Conservation (phyloP, 768 basidiomycete species). For the Brasilioporus rufonigricans region DNA sequence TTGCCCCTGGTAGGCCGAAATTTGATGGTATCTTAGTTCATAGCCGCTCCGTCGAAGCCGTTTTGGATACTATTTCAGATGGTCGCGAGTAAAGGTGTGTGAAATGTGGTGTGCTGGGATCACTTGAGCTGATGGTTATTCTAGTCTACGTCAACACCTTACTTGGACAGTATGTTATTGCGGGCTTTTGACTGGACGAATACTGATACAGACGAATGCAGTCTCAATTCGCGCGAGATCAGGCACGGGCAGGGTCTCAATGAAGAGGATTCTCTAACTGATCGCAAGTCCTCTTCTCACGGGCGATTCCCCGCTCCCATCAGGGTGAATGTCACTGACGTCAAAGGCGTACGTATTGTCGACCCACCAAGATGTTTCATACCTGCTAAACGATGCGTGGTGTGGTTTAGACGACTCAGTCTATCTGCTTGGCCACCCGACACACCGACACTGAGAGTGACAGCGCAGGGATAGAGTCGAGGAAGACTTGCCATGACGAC, state of each 20-base stretch:
- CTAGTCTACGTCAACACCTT: conserved; percentile 31
- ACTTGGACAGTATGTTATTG: conserved; percentile 22
- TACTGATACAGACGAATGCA: conserved; percentile 7
- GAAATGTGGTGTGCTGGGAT: not conserved
- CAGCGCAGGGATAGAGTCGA: conserved; percentile 10
- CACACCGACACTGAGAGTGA: conserved; percentile 2
- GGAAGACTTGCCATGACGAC: conserved; percentile 15
- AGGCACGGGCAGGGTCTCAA: conserved; percentile 21
- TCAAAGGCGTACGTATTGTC: conserved; percentile 16
- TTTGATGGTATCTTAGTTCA: conserved; percentile 18
- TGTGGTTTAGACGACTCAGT: conserved; percentile 14
- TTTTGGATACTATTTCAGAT: conserved; percentile 31
- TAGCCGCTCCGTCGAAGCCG: conserved; percentile 19
- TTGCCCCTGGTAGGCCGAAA: not conserved
- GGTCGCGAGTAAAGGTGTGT: conserved; percentile 25
- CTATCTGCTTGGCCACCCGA: conserved; percentile 12
- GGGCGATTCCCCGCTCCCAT: conserved; percentile 6
- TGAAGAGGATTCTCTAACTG: conserved; percentile 20
- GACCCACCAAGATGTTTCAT: not conserved
- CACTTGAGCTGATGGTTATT: not conserved
- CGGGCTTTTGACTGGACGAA: not conserved
- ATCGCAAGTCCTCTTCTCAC: conserved; percentile 1
- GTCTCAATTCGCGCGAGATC: conserved; percentile 26
- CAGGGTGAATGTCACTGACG: conserved; percentile 8
- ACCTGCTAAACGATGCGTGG: not conserved